A percentile compares a stretch with the other conserved stretches of the same genome.
Evolutionary conservation across 2,329 filamentous ascomycete genomes (phyloP).

Genomic region (Colletotrichum nymphaeae): DNA sequence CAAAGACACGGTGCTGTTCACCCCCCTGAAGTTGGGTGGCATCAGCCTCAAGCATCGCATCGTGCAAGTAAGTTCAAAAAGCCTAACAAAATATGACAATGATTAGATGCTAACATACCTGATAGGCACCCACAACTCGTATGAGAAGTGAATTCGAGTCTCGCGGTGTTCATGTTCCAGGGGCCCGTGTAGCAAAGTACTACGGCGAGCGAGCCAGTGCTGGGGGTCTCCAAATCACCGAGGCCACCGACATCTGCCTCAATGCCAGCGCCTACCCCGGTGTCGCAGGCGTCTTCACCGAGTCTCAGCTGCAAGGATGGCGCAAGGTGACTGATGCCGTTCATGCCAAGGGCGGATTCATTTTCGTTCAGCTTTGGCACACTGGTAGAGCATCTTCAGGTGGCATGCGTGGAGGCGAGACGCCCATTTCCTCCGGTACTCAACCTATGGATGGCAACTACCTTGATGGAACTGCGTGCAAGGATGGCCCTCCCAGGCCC

Average conservation of each 20-base stretch:
- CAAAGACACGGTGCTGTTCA: conserved; percentile 45
- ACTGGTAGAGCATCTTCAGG: conserved; percentile 62
- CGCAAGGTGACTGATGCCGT: conserved; percentile 70
- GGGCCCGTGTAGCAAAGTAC: conserved; percentile 42
- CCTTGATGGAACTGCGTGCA: conserved; percentile 36
- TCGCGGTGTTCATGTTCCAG: conserved; percentile 47
- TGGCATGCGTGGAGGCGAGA: conserved; percentile 39
- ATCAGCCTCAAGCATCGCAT: conserved; percentile 49
- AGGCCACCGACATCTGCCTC: conserved; percentile 45
- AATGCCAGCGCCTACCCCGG: conserved; percentile 43
- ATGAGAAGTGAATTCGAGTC: conserved; percentile 46
- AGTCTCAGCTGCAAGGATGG: conserved; percentile 60
- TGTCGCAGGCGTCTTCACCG: conserved; percentile 44
- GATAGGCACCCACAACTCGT: conserved; percentile 20
- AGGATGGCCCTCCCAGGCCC: conserved; percentile 62
- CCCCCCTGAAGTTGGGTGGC: conserved; percentile 47
- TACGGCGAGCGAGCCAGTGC: conserved; percentile 46
- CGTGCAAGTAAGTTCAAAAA: conserved; percentile 42
- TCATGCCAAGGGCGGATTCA: conserved; percentile 69
- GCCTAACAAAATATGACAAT: background rate
- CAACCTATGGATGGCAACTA: conserved; percentile 51
- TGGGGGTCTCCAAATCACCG: conserved; percentile 45
- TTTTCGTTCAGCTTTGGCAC: conserved; percentile 72
- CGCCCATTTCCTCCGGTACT: conserved; percentile 43
- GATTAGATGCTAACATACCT: background rate